Evolutionary conservation across 2,329 filamentous ascomycete genomes (phyloP).

Genomic region (Apiospora rasikravindrae): DNA sequence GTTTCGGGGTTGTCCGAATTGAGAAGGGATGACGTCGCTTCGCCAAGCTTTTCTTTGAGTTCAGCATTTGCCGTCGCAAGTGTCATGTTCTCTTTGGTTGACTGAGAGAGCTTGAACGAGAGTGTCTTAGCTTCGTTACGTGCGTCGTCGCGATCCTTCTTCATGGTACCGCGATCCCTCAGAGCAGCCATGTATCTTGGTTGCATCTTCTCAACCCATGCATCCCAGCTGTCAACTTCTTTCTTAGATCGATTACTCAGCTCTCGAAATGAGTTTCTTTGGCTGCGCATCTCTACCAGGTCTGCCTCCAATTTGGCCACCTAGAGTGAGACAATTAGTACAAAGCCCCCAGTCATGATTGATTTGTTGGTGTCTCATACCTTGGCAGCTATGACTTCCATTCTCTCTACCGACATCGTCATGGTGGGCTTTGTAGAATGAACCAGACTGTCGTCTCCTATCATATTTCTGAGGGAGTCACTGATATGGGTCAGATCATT

Average conservation of each 20-base stretch:
- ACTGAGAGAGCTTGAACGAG: constrained; percentile 29
- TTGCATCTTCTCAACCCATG: constrained; percentile 52
- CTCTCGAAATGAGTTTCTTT: constrained; percentile 44
- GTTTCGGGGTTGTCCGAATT: constrained; percentile 45
- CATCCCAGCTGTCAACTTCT: constrained; percentile 52
- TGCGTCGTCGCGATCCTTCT: constrained; percentile 49
- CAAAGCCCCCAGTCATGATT: background rate
- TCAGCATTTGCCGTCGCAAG: constrained; percentile 45
- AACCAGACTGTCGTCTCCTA: constrained; percentile 30
- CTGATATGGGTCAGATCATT: constrained; percentile 34
- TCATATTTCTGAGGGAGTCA: constrained; percentile 39
- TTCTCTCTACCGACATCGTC: constrained; percentile 35
- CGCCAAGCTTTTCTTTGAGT: constrained; percentile 44
- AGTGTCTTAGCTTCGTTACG: constrained; percentile 42
- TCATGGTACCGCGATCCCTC: constrained; percentile 54
- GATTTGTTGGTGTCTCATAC: constrained; percentile 27
- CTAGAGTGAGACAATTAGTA: constrained; percentile 34
- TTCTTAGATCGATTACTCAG: constrained; percentile 50
- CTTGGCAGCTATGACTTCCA: constrained; percentile 39
- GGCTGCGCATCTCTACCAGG: constrained; percentile 39
- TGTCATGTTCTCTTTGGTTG: constrained; percentile 39
- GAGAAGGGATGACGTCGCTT: constrained; percentile 40
- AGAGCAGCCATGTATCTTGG: constrained; percentile 38
- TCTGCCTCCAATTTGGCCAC: constrained; percentile 44
- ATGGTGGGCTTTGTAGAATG: constrained; percentile 34